A percentile compares a stretch with the other conserved stretches of the same genome.
phyloP scores from a whole-genome alignment of 768 basidiomycete species.

The Artomyces pyxidatus region DNA sequence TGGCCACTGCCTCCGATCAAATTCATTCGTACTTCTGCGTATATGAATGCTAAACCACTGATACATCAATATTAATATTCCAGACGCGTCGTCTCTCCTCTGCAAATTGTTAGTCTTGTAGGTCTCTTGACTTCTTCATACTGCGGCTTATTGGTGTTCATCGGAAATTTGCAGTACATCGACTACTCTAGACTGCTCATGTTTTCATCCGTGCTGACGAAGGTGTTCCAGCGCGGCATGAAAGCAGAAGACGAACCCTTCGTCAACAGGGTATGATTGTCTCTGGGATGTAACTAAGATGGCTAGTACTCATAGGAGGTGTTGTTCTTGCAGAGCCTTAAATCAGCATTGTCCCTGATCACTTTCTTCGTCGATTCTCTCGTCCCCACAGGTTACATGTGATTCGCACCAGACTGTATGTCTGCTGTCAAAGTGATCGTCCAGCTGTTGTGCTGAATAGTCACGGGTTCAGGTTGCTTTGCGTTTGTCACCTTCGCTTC shows the following conservation, averaged over 20 bases:
- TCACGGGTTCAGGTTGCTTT: slow-evolving; percentile 9
- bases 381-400: slow-evolving; percentile 19
- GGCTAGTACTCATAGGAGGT: neutral
- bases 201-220: slow-evolving; percentile 34
- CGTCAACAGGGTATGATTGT: slow-evolving; percentile 21
- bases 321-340: slow-evolving; percentile 9
- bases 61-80: neutral
- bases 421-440: neutral
- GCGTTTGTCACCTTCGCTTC: slow-evolving; percentile 39
- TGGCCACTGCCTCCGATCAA: slow-evolving; percentile 10
- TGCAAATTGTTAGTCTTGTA: slow-evolving; percentile 31
- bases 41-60: neutral
- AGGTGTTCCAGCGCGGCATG: slow-evolving; percentile 22
- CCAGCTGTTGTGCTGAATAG: neutral
- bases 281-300: neutral
- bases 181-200: slow-evolving; percentile 30
- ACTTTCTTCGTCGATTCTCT: slow-evolving; percentile 11
- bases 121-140: slow-evolving; percentile 21
- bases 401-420: slow-evolving; percentile 20
- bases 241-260: slow-evolving; percentile 20
- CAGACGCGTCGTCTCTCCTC: slow-evolving; percentile 12
- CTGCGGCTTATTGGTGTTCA: slow-evolving; percentile 20
- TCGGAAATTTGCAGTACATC: slow-evolving; percentile 10
- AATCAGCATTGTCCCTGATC: slow-evolving; percentile 11
- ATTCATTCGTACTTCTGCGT: slow-evolving; percentile 3